Conservation (phyloP, 495 filamentous ascomycete genomes). For the Penicillium fimorum region DNA sequence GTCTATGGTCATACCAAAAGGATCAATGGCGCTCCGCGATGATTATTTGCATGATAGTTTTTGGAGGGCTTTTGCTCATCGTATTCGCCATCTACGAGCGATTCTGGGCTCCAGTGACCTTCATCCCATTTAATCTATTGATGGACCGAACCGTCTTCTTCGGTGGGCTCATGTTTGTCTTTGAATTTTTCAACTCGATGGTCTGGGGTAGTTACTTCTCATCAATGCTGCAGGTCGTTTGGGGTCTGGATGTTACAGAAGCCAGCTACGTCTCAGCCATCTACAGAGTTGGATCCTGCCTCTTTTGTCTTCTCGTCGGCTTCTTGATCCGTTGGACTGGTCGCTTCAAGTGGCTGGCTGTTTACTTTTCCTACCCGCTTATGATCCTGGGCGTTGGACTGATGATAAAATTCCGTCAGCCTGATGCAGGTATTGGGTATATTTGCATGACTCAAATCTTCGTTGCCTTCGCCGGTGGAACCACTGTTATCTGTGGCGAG, state of each 20-base stretch:
- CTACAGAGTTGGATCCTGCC: conserved; percentile 45
- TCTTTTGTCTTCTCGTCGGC: conserved; percentile 45
- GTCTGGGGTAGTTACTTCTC: conserved; percentile 47
- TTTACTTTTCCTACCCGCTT: conserved; percentile 56
- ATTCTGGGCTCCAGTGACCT: conserved; percentile 47
- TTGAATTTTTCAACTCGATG: conserved; percentile 49
- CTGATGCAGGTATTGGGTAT: conserved; percentile 53
- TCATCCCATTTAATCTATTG: conserved; percentile 56
- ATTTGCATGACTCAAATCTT: conserved; percentile 70
- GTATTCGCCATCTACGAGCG: conserved; percentile 55
- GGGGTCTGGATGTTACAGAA: conserved; percentile 49
- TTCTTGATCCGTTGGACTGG: conserved; percentile 51
- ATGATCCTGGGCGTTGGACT: conserved; percentile 52
- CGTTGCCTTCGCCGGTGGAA: conserved; percentile 59
- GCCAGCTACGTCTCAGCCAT: conserved; percentile 51
- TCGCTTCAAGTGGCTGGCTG: conserved; percentile 44
- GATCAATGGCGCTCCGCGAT: conserved; percentile 44
- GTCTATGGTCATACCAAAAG: conserved; percentile 39
- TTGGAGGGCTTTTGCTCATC: conserved; percentile 50
- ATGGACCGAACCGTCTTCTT: conserved; percentile 57
- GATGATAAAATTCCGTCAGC: conserved; percentile 62
- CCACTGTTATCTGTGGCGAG: conserved; percentile 56
- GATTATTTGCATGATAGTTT: conserved; percentile 52
- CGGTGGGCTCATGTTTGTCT: conserved; percentile 50
- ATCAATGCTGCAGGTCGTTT: conserved; percentile 66